These are phyloP conservation scores for Sarocladium oryzae DNA, from an alignment of 2,329 filamentous ascomycete genomes.

Conservation along the genomic window DNA sequence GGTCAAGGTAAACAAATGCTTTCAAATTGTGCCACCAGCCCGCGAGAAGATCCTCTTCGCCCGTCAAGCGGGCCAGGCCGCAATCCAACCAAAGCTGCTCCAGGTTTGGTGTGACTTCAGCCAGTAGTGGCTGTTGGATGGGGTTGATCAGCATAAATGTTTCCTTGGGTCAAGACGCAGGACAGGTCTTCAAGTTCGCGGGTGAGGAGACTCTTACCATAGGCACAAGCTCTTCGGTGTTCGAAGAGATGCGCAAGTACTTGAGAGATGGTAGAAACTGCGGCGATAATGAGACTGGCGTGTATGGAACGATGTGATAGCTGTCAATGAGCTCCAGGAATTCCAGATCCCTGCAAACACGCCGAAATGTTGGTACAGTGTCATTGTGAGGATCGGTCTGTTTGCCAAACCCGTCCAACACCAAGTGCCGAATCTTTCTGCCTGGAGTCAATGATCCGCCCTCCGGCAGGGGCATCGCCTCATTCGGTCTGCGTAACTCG, in stretches of 20 bases:
- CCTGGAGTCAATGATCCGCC: background rate
- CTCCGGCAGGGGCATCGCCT: background rate
- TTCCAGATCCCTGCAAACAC: background rate
- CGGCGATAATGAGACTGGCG: background rate
- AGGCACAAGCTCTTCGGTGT: background rate
- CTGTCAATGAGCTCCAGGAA: background rate
- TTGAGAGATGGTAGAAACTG: no score
- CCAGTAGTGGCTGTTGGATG: background rate
- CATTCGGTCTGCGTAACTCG: background rate
- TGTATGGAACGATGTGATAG: background rate
- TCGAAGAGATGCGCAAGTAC: background rate
- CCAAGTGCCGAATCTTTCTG: background rate
- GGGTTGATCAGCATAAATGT: no score
- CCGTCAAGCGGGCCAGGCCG: background rate
- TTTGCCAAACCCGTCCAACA: background rate
- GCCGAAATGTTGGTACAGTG: background rate
- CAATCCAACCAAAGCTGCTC: conserved; percentile 24
- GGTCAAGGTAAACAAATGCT: conserved; percentile 17
- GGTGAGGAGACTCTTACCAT: no score
- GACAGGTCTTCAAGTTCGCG: no score
- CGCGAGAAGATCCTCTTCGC: background rate
- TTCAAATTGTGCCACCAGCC: conserved; percentile 23
- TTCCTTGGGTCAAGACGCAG: no score
- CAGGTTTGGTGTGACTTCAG: conserved; percentile 16
- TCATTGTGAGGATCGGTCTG: background rate